phyloP scores from a whole-genome alignment of 306 rosid genomes.

The Dryas octopetala region DNA sequence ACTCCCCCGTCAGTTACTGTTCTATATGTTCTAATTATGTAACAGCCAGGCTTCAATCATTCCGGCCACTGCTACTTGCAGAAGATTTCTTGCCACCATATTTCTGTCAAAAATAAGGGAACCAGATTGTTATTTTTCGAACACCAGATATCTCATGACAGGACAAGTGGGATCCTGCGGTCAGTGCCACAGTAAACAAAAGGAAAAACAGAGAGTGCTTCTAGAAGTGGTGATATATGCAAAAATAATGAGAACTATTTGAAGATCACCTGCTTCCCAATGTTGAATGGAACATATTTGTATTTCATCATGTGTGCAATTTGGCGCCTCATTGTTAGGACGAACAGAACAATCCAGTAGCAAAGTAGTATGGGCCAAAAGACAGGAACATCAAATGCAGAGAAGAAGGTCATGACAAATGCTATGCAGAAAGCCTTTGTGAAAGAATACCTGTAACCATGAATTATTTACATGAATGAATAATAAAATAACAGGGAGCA shows the following conservation, averaged over 20 bases:
- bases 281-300: constrained; percentile 73
- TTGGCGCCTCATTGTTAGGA: constrained; percentile 93
- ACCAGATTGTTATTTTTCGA: constrained; percentile 8
- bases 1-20: constrained; percentile 19
- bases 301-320: constrained; percentile 91
- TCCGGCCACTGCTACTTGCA: constrained; percentile 29
- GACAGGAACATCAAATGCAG: constrained; percentile 86
- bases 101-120: constrained; percentile 20
- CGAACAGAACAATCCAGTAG: constrained; percentile 86
- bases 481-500: neutral
- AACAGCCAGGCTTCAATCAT: constrained; percentile 36
- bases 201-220: neutral
- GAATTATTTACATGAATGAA: neutral
- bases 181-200: neutral
- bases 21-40: constrained; percentile 30
- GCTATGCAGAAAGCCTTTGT: constrained; percentile 82
- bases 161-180: constrained; percentile 3
- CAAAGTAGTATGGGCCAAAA: constrained; percentile 91
- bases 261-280: constrained; percentile 78
- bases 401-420: constrained; percentile 86
- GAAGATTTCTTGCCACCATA: constrained; percentile 27
- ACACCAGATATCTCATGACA: neutral
- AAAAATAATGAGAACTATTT: constrained; percentile 7
- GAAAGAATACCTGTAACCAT: constrained; percentile 73
- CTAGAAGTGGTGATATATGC: constrained; percentile 10